Conservation (phyloP, 805 yeast species). For the Suhomyces prunicola region DNA sequence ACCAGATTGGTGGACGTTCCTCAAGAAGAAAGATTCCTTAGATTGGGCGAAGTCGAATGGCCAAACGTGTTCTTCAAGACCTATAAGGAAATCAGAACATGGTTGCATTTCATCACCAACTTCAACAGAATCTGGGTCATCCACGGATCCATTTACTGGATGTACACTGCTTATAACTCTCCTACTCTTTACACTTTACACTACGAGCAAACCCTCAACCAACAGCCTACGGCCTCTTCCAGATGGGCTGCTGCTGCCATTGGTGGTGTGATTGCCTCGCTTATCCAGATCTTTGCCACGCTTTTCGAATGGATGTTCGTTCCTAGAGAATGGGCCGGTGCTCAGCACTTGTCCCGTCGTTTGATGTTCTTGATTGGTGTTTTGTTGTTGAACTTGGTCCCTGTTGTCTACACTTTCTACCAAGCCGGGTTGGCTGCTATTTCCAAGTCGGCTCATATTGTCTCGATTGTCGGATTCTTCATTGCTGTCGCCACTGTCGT, state of each 20-base stretch:
- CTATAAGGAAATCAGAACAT: conserved; percentile 91
- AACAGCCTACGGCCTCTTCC: conserved; percentile 85
- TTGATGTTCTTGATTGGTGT: conserved; percentile 68
- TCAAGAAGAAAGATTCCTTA: conserved; percentile 80
- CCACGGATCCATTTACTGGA: conserved; percentile 89
- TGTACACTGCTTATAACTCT: conserved; percentile 89
- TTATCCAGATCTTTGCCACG: conserved; percentile 84
- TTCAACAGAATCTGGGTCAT: conserved; percentile 98
- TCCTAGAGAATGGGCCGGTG: conserved; percentile 99
- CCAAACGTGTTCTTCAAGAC: conserved; percentile 90
- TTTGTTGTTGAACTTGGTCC: conserved; percentile 72
- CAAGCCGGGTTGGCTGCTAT: conserved; percentile 66
- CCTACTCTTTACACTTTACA: conserved; percentile 87
- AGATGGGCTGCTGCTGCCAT: conserved; percentile 91
- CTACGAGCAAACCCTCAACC: conserved; percentile 78
- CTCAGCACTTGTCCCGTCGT: conserved; percentile 92
- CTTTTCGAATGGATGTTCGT: conserved; percentile 92
- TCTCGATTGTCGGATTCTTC: conserved; percentile 85
- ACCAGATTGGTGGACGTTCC: conserved; percentile 88
- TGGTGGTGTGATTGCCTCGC: conserved; percentile 85
- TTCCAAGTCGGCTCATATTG: conserved; percentile 71
- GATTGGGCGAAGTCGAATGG: conserved; percentile 94
- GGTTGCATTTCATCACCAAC: conserved; percentile 94
- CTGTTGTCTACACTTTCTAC: conserved; percentile 80
- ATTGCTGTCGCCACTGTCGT: conserved; percentile 79